phyloP scores from a whole-genome alignment of 208 protist species.

The Wallacemonas sp. region DNA sequence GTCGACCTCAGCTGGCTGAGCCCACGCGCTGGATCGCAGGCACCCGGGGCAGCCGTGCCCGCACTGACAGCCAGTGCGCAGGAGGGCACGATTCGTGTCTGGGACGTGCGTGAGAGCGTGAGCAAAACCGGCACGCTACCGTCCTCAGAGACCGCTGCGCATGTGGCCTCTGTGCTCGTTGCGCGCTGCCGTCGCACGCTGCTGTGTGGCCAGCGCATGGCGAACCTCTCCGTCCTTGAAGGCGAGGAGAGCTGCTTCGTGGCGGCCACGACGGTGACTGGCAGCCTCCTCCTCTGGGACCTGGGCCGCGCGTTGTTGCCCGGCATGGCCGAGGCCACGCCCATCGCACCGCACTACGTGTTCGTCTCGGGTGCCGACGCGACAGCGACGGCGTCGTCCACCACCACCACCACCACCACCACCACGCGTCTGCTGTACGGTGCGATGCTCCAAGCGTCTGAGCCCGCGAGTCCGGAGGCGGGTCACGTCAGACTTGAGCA shows the following conservation, averaged over 20 bases:
- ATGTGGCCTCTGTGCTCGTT: conserved; percentile 6
- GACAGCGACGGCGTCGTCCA: too few species aligned
- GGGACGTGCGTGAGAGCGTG: conserved; percentile 45
- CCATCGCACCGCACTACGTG: conserved; percentile 48
- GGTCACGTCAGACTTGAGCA: background rate
- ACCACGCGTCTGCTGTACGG: conserved; percentile 49
- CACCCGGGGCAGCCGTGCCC: background rate
- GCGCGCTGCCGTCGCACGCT: conserved; percentile 75
- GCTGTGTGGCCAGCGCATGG: conserved; percentile 77
- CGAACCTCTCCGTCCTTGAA: conserved; percentile 55
- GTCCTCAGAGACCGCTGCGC: background rate
- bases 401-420: background rate
- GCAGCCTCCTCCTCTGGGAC: conserved; percentile 51
- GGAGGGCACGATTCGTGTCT: conserved; percentile 73
- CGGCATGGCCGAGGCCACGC: conserved; percentile 49
- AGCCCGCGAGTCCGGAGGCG: background rate
- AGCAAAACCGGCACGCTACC: background rate
- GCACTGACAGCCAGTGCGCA: conserved; percentile 71
- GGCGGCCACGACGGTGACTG: conserved; percentile 48
- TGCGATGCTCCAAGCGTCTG: conserved; percentile 16
- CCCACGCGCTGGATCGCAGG: background rate
- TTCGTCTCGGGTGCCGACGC: conserved; percentile 49
- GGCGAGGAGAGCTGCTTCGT: conserved; percentile 20
- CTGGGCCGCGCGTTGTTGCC: conserved; percentile 45
- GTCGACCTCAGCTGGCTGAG: conserved; percentile 70